These are phyloP conservation scores for Penicillium taxi DNA, from an alignment of 495 filamentous ascomycete genomes.

Conservation along the genomic window DNA sequence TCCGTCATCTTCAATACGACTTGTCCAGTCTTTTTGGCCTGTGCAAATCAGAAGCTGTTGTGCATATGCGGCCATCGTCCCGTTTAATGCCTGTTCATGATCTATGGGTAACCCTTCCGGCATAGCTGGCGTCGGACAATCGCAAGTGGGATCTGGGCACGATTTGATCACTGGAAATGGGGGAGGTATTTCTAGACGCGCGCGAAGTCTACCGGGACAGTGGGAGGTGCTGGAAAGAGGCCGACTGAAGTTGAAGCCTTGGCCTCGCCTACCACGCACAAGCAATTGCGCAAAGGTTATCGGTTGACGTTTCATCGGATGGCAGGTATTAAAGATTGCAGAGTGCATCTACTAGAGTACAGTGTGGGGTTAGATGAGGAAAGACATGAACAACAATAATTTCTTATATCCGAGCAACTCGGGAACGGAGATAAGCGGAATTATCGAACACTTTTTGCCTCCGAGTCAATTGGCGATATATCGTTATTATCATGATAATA, in stretches of 20 bases:
- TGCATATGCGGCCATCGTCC: constrained; percentile 69
- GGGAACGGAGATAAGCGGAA: constrained; percentile 11
- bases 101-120: constrained; percentile 72
- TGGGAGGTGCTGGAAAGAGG: constrained; percentile 20
- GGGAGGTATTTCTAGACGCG: constrained; percentile 33
- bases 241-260: constrained; percentile 6
- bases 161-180: constrained; percentile 43
- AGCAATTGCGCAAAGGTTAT: constrained; percentile 10
- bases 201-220: constrained; percentile 16
- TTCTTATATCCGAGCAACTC: constrained; percentile 1
- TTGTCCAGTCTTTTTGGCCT: constrained; percentile 70
- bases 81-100: constrained; percentile 54
- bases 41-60: constrained; percentile 80
- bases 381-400: background rate
- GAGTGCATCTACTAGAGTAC: background rate
- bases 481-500: too few species aligned
- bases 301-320: constrained; percentile 4
- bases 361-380: too few species aligned
- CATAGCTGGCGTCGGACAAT: constrained; percentile 57
- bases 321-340: background rate
- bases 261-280: constrained; percentile 6
- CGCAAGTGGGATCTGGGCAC: constrained; percentile 66
- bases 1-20: constrained; percentile 59
- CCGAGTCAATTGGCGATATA: too few species aligned
- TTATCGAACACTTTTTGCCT: too few species aligned